These are phyloP conservation scores for Claviceps digitariae DNA, from an alignment of 2,329 filamentous ascomycete genomes.

Conservation along the genomic window DNA sequence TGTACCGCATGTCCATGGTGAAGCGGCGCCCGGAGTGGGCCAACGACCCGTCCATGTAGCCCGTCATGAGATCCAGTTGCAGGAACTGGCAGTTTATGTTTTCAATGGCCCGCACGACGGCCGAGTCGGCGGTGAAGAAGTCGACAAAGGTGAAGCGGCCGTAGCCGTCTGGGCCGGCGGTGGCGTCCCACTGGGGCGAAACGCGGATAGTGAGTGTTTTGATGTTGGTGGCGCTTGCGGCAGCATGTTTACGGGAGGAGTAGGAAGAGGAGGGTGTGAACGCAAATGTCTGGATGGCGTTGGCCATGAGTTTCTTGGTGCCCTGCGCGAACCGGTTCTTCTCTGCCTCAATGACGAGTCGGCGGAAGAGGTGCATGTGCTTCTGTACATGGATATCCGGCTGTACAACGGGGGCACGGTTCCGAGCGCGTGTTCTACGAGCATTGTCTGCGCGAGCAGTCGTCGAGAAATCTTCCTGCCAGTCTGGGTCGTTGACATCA, in stretches of 20 bases:
- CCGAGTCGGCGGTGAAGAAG: constrained; percentile 19
- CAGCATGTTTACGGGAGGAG: constrained; percentile 5
- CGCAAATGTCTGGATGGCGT: constrained; percentile 24
- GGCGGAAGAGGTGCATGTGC: constrained; percentile 26
- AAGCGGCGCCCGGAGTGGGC: constrained; percentile 5
- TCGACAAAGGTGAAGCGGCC: constrained; percentile 20
- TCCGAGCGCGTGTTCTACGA: neutral
- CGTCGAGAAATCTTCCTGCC: constrained; percentile 2
- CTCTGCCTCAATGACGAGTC: constrained; percentile 29
- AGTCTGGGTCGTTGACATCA: constrained; percentile 7
- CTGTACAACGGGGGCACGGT: neutral
- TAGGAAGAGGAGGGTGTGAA: constrained; percentile 4
- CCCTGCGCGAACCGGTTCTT: constrained; percentile 20
- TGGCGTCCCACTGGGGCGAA: constrained; percentile 13
- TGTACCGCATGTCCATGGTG: constrained; percentile 8
- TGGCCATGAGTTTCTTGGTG: constrained; percentile 18
- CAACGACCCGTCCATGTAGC: neutral
- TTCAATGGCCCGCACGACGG: constrained; percentile 18
- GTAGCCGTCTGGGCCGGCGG: neutral
- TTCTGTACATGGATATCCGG: constrained; percentile 19
- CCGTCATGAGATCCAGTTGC: constrained; percentile 19
- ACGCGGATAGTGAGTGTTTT: constrained; percentile 30
- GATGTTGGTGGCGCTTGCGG: constrained; percentile 14
- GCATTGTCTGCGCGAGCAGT: neutral
- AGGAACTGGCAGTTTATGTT: constrained; percentile 23